Conservation (phyloP, 768 basidiomycete genomes). For the Lentinula sp. region DNA sequence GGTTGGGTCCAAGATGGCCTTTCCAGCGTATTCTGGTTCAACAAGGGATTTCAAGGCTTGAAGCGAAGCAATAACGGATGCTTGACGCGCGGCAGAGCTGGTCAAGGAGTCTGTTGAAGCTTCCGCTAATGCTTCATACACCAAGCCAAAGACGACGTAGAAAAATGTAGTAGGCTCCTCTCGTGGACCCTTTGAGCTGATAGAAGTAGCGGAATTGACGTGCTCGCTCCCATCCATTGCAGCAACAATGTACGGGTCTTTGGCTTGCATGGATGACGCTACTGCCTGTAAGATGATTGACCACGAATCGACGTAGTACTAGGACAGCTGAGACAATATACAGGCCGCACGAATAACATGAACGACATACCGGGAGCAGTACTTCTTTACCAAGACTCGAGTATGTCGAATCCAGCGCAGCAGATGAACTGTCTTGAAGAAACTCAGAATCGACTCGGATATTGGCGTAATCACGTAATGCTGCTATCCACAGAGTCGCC, state of each 20-base stretch:
- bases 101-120: constrained; percentile 56
- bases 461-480: constrained; percentile 88
- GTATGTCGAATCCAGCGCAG: constrained; percentile 75
- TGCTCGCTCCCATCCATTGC: constrained; percentile 77
- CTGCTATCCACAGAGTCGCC: constrained; percentile 81
- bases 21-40: constrained; percentile 72
- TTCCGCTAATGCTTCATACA: constrained; percentile 78
- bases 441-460: constrained; percentile 87
- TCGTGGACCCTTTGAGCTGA: constrained; percentile 20
- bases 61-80: constrained; percentile 55
- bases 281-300: constrained; percentile 79
- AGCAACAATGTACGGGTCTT: constrained; percentile 61
- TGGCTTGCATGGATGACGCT: constrained; percentile 67
- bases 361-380: constrained; percentile 69
- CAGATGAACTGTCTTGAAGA: constrained; percentile 66
- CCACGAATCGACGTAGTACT: constrained; percentile 91
- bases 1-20: constrained; percentile 70
- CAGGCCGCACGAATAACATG: not conserved
- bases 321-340: constrained; percentile 6
- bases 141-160: constrained; percentile 87
- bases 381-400: constrained; percentile 89
- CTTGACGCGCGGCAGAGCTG: constrained; percentile 31
- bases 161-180: constrained; percentile 77
- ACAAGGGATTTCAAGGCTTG: constrained; percentile 80
- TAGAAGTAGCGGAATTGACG: constrained; percentile 14